Conservation (phyloP, 345 rosid species). For the Schrenkiella parvula region DNA sequence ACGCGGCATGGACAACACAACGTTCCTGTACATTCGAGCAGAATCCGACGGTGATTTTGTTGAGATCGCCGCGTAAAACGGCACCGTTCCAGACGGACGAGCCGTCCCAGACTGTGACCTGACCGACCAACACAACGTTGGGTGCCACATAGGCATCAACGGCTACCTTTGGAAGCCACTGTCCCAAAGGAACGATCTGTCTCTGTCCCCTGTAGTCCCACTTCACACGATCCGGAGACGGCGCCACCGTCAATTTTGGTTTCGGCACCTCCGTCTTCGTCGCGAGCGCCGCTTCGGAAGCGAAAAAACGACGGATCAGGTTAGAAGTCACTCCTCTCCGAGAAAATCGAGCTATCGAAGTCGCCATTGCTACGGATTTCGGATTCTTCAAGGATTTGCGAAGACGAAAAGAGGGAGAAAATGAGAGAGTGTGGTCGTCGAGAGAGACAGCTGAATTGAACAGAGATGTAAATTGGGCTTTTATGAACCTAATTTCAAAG, state of each 20-base stretch:
- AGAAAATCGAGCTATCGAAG: conserved; percentile 50
- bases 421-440: conserved; percentile 7
- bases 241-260: conserved; percentile 41
- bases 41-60: conserved; percentile 88
- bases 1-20: conserved; percentile 91
- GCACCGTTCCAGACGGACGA: conserved; percentile 92
- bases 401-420: neutral
- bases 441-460: conserved; percentile 8
- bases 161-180: conserved; percentile 93
- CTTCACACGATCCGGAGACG: conserved; percentile 75
- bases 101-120: conserved; percentile 79
- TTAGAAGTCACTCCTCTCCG: conserved; percentile 34
- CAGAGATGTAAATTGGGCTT: neutral
- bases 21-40: conserved; percentile 94
- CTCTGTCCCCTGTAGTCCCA: conserved; percentile 99
- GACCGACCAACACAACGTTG: conserved; percentile 88
- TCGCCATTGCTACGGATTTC: conserved; percentile 45
- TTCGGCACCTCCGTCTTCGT: conserved; percentile 42
- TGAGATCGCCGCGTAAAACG: conserved; percentile 94
- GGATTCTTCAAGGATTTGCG: neutral
- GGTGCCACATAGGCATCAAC: conserved; percentile 97
- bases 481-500: neutral
- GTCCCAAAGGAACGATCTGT: conserved; percentile 83
- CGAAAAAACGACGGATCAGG: conserved; percentile 31
- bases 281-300: conserved; percentile 43